A percentile compares a stretch with the other conserved stretches of the same genome.
Conservation (phyloP, 345 rosid species). For the Mangifera indica region DNA sequence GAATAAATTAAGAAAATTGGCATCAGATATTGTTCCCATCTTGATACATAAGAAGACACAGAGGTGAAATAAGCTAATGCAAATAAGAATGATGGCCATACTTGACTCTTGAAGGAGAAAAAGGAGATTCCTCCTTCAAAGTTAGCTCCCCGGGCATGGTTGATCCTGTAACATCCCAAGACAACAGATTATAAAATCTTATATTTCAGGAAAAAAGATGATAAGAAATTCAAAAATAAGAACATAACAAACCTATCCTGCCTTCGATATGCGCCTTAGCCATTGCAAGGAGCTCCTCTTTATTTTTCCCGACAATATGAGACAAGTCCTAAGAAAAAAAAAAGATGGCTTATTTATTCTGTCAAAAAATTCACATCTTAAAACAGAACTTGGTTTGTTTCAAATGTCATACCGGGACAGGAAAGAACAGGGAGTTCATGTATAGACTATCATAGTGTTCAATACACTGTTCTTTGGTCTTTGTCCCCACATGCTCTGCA, state of each 20-base stretch:
- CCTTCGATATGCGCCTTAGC: constrained; percentile 84
- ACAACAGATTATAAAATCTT: neutral
- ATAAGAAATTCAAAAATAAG: constrained; percentile 10
- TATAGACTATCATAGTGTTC: constrained; percentile 73
- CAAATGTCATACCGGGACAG: constrained; percentile 70
- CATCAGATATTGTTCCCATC: constrained; percentile 17
- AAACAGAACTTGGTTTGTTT: constrained; percentile 18
- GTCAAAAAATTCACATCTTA: constrained; percentile 2
- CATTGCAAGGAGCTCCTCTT: constrained; percentile 96
- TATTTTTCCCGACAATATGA: constrained; percentile 88
- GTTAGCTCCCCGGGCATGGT: constrained; percentile 55
- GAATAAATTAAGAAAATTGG: constrained; percentile 29
- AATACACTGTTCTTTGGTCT: constrained; percentile 84
- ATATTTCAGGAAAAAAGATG: neutral
- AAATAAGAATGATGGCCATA: constrained; percentile 35
- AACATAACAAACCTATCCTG: constrained; percentile 62
- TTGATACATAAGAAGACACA: constrained; percentile 1
- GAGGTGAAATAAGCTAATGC: constrained; percentile 10
- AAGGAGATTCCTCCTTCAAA: constrained; percentile 75
- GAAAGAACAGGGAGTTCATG: constrained; percentile 81
- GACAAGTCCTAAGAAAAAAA: constrained; percentile 75
- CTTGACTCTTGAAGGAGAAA: constrained; percentile 94
- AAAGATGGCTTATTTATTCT: neutral
- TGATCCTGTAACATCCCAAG: constrained; percentile 35
- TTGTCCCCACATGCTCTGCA: constrained; percentile 97